Conservation (phyloP, 2,329 filamentous ascomycete genomes). For the Diaporthe sp. region DNA sequence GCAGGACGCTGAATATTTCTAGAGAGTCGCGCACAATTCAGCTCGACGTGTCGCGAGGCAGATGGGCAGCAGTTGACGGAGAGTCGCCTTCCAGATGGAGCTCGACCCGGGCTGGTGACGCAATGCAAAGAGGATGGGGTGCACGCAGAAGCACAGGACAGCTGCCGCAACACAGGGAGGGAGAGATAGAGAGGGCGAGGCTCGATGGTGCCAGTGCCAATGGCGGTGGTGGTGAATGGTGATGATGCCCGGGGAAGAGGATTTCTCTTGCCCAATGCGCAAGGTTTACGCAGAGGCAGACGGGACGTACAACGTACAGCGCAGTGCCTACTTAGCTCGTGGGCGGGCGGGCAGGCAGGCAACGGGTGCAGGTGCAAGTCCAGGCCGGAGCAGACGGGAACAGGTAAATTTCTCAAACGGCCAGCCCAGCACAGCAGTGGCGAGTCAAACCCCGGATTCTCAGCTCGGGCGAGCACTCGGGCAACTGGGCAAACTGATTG, state of each 20-base stretch:
- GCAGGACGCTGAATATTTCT: not conserved
- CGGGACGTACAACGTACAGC: conserved; percentile 16
- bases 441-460: conserved; percentile 2
- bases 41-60: conserved; percentile 24
- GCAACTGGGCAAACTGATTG: not conserved
- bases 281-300: conserved; percentile 22
- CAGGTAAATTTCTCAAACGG: conserved; percentile 19
- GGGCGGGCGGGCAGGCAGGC: conserved; percentile 18
- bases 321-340: conserved; percentile 11
- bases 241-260: conserved; percentile 7
- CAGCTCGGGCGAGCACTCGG: not conserved
- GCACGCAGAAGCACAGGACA: conserved; percentile 23
- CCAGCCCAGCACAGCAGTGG: conserved; percentile 4
- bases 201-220: conserved; percentile 16
- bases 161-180: conserved; percentile 10
- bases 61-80: not conserved
- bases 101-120: conserved; percentile 34
- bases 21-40: conserved; percentile 14
- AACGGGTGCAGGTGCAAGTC: not conserved
- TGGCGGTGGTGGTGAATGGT: conserved; percentile 12
- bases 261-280: conserved; percentile 14
- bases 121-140: conserved; percentile 35
- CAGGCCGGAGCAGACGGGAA: not conserved
- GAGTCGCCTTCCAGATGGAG: not conserved
- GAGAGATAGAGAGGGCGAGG: not conserved